These are phyloP conservation scores for Peniophora sp. DNA, from an alignment of 1,284 basidiomycete species.

Conservation along the genomic window DNA sequence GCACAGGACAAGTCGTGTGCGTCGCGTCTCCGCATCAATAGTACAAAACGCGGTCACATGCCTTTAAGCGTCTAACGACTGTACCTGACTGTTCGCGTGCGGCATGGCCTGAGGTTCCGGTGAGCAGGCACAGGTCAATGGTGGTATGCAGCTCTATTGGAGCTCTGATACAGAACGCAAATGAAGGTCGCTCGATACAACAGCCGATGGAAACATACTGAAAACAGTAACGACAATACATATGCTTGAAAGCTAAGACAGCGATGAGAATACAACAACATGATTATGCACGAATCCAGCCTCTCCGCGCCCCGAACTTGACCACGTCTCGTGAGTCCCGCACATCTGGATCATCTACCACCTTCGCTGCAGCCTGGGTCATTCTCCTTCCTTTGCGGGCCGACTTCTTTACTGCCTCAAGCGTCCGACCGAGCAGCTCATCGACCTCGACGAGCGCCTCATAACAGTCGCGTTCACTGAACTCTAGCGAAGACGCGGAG, in stretches of 20 bases:
- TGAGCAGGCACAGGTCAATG: no score
- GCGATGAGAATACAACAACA: background rate
- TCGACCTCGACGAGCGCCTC: constrained; percentile 54
- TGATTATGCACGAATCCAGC: constrained; percentile 33
- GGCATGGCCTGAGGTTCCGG: no score
- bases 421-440: constrained; percentile 33
- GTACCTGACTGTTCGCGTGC: no score
- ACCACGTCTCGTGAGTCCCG: constrained; percentile 46
- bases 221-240: background rate
- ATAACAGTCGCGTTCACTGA: constrained; percentile 53
- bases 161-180: no score
- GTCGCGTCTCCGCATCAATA: background rate
- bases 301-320: constrained; percentile 39
- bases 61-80: no score
- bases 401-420: constrained; percentile 23
- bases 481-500: constrained; percentile 19
- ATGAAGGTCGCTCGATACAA: no score
- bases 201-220: no score
- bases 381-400: constrained; percentile 28
- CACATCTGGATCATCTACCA: constrained; percentile 20
- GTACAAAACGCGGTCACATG: background rate
- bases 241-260: no score
- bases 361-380: constrained; percentile 19
- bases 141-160: no score
- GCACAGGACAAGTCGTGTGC: constrained; percentile 1